phyloP scores from a whole-genome alignment of 352 stramenopile species.

The Globisporangium carolinianum region DNA sequence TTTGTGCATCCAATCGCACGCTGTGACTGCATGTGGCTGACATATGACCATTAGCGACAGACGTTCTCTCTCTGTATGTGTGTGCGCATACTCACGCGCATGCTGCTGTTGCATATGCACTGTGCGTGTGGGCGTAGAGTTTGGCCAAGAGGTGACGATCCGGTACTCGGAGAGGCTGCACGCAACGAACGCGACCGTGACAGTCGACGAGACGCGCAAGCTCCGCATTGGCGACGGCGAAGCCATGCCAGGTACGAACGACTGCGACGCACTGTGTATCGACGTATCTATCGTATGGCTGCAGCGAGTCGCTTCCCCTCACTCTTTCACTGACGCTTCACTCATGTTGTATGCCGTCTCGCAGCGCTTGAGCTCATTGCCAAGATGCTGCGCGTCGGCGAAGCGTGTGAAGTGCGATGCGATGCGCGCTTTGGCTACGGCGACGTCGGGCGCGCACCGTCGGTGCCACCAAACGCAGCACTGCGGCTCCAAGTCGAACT shows the following conservation, averaged over 20 bases:
- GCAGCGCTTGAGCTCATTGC: slow-evolving; percentile 64
- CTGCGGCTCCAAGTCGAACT: slow-evolving; percentile 59
- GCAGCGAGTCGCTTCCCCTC: no score
- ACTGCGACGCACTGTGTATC: neutral
- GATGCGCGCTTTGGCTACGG: slow-evolving; percentile 70
- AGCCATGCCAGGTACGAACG: slow-evolving; percentile 55
- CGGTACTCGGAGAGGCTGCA: slow-evolving; percentile 56
- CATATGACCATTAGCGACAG: no score
- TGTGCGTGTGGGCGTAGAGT: slow-evolving; percentile 33
- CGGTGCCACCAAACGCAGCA: slow-evolving; percentile 36
- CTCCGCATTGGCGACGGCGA: slow-evolving; percentile 81
- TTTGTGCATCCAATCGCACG: neutral
- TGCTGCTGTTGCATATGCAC: neutral
- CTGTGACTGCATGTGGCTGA: neutral
- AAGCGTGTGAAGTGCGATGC: slow-evolving; percentile 64
- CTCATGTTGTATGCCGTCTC: neutral
- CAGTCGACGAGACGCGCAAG: slow-evolving; percentile 42
- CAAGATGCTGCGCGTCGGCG: slow-evolving; percentile 76
- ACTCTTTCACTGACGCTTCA: no score
- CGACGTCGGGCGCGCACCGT: slow-evolving; percentile 46
- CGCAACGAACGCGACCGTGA: slow-evolving; percentile 31
- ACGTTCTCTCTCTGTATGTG: no score
- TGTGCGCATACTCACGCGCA: no score
- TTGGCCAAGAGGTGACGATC: slow-evolving; percentile 73
- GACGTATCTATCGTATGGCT: no score